Evolutionary conservation across 805 yeast genomes (phyloP).

Genomic region (Saccharomycopsis fermentans): DNA sequence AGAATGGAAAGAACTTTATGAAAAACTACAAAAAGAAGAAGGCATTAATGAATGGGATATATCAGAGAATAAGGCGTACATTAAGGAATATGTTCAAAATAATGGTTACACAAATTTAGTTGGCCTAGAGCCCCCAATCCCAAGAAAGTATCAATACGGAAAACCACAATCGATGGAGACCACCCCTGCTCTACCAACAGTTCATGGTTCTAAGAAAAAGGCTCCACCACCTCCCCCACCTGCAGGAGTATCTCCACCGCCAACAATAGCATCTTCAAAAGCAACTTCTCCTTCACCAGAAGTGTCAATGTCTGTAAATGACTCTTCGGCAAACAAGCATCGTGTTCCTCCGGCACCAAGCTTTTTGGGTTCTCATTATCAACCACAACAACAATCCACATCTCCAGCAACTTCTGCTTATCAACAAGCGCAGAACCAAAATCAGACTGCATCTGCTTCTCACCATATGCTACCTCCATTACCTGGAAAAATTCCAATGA

Average conservation of each 20-base stretch:
- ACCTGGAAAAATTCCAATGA: constrained; percentile 12
- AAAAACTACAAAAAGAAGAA: constrained; percentile 53
- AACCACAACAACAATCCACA: not conserved
- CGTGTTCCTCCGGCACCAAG: constrained; percentile 16
- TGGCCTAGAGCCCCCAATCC: constrained; percentile 78
- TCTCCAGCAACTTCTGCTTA: constrained; percentile 3
- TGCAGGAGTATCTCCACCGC: not conserved
- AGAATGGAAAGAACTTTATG: constrained; percentile 71
- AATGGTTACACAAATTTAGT: constrained; percentile 66
- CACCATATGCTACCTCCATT: constrained; percentile 14
- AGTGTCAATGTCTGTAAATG: not conserved
- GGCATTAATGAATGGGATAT: constrained; percentile 86
- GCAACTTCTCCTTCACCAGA: not conserved
- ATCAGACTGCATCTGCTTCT: constrained; percentile 9
- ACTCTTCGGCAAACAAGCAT: not conserved
- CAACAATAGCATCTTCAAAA: constrained; percentile 1
- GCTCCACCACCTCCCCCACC: constrained; percentile 15
- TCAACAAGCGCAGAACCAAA: not conserved
- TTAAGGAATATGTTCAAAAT: constrained; percentile 63
- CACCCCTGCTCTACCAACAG: not conserved
- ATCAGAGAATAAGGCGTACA: constrained; percentile 74
- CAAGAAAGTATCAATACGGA: constrained; percentile 40
- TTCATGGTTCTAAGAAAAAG: constrained; percentile 5
- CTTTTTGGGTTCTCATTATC: constrained; percentile 12
- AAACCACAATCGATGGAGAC: not conserved